Evolutionary conservation across 1,284 basidiomycete genomes (phyloP), one percentile per base, ranked within the genome.

Genomic region (Ceratobasidium sp.): DNA sequence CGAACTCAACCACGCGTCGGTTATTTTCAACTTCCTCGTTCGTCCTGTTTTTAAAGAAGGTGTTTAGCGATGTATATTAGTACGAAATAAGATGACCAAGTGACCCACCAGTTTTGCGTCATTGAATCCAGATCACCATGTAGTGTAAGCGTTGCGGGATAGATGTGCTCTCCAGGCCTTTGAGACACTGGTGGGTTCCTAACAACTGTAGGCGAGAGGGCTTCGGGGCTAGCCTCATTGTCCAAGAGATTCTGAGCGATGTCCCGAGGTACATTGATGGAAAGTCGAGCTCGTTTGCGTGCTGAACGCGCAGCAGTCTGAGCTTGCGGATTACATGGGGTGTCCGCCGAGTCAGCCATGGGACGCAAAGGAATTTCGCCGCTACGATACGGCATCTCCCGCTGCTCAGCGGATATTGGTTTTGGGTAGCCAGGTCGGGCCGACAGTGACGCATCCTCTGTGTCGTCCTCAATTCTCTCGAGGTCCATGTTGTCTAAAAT

Each of bases 1-100:
- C 81, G 79, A 93, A 92, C 30, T 88, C 87, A 57, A 94, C 89
- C 44, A 94, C 88, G 44, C 91, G 88, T 72, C 92, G 87, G 11
- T 89, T 87, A 0, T 83, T 82, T n/a, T 80, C 77, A 16, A 85
- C 70, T 78, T 94, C 92, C 43, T 86, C 82, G 1, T 82, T 79
- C n/a, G 84, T 82, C 89, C 91, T 80, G 59, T 47, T 18, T 4
- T 18, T 26, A 67, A 44, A 11, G 38, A 13, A 3, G 28, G 16
- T 8, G 5, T 2, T 57, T 54, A 43, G 23, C 38, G 5, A 9
- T 41, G 43, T 38, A 58, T 26, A 43, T 2, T 44, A 3, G 4
- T 41, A 7, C 38, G 18, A 57, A 35, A 26, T 41, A 26, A 43
- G 47, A 14, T 4, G n/a, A n/a, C n/a, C 8, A 30, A 35, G 14